These are phyloP conservation scores for Ploettnerulaceae sp. DNA, from an alignment of 2,329 filamentous ascomycete species.

Conservation along the genomic window DNA sequence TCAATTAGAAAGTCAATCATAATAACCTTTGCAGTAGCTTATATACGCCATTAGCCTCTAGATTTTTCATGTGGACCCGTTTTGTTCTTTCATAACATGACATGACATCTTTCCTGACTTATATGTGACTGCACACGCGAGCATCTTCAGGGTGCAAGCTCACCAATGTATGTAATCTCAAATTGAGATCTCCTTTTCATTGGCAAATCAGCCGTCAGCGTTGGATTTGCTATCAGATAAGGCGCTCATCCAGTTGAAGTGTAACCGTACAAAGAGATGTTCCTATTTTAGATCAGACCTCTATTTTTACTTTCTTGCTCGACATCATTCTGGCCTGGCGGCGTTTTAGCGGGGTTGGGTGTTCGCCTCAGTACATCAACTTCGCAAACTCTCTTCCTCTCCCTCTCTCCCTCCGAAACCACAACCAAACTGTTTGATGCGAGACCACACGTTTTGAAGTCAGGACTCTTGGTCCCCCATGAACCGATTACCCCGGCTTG, in stretches of 20 bases:
- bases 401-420: constrained; percentile 5
- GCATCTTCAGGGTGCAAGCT: no score
- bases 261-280: neutral
- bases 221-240: neutral
- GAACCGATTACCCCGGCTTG: constrained; percentile 13
- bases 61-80: no score
- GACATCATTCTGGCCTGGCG: neutral
- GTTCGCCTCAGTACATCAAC: constrained; percentile 19
- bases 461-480: constrained; percentile 9
- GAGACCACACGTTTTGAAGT: constrained; percentile 9
- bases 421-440: constrained; percentile 10
- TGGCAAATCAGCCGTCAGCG: neutral
- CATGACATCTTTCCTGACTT: no score
- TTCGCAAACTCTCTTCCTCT: constrained; percentile 4
- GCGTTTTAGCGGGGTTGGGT: constrained; percentile 20
- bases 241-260: constrained; percentile 1
- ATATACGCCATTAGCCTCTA: no score
- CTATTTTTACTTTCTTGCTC: constrained; percentile 18
- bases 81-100: no score
- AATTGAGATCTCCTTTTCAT: neutral
- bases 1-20: no score
- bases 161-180: no score
- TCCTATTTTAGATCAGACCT: neutral
- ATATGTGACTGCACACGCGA: no score
- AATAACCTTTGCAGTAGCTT: no score